These are phyloP conservation scores for Pseudogymnoascus sp. DNA, from an alignment of 2,329 filamentous ascomycete species.

Conservation along the genomic window DNA sequence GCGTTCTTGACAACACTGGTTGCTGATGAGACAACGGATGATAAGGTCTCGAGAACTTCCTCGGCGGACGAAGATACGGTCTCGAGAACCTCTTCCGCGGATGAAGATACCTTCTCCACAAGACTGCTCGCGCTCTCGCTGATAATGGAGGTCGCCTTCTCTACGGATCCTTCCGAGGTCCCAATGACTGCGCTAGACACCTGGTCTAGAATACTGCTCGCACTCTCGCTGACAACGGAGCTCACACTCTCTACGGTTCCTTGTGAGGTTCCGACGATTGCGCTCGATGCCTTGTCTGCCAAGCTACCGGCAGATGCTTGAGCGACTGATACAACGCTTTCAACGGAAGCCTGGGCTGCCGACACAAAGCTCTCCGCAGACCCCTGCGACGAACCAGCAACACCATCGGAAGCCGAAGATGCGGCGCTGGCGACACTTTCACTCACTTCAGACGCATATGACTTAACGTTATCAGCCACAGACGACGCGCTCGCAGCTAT, in stretches of 20 bases:
- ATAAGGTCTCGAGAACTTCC: not conserved
- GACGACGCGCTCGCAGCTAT: slow-evolving; percentile 18
- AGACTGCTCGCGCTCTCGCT: slow-evolving; percentile 17
- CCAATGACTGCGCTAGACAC: slow-evolving; percentile 23
- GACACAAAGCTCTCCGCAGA: slow-evolving; percentile 18
- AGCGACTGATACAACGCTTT: slow-evolving; percentile 28
- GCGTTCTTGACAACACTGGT: not conserved
- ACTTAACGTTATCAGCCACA: slow-evolving; percentile 18
- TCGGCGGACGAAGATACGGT: not conserved
- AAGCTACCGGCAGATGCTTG: slow-evolving; percentile 22
- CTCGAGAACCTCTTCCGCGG: not conserved
- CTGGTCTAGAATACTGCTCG: slow-evolving; percentile 21
- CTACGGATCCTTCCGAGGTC: slow-evolving; percentile 20
- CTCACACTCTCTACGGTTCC: slow-evolving; percentile 21
- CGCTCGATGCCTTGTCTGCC: slow-evolving; percentile 23
- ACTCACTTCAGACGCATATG: slow-evolving; percentile 14
- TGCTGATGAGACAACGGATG: not conserved
- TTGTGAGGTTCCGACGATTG: slow-evolving; percentile 21
- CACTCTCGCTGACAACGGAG: slow-evolving; percentile 13
- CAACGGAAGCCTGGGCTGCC: slow-evolving; percentile 21
- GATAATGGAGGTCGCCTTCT: slow-evolving; percentile 15
- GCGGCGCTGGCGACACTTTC: slow-evolving; percentile 19
- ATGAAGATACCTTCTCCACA: slow-evolving; percentile 22
- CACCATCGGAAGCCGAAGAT: slow-evolving; percentile 16
- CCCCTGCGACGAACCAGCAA: slow-evolving; percentile 16